Evolutionary conservation across 78 protist species (phyloP).

Genomic region (Cavenderia fasciculata): DNA sequence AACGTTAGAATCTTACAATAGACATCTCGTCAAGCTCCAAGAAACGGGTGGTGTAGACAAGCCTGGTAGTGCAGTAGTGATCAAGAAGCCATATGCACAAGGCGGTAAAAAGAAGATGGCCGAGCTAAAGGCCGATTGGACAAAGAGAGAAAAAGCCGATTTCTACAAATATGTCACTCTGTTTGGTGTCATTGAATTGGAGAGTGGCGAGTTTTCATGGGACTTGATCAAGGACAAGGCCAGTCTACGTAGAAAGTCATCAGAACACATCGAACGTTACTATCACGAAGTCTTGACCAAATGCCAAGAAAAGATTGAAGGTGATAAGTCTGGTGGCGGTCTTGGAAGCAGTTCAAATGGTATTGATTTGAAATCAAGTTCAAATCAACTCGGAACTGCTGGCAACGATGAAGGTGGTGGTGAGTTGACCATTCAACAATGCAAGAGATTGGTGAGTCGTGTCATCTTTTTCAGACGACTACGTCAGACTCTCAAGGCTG

Average conservation of each 20-base stretch:
- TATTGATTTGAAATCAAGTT: background rate
- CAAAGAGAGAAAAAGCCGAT: constrained; percentile 70
- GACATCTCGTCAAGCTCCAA: constrained; percentile 32
- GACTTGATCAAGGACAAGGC: constrained; percentile 73
- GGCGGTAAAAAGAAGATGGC: constrained; percentile 24
- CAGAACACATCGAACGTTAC: constrained; percentile 49
- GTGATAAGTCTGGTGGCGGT: background rate
- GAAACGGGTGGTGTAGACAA: constrained; percentile 35
- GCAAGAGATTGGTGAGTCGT: constrained; percentile 66
- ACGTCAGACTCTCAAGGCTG: background rate
- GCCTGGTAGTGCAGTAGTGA: too few relatives aligned
- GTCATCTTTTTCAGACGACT: constrained; percentile 52
- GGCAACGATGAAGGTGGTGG: constrained; percentile 8
- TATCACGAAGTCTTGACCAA: constrained; percentile 32
- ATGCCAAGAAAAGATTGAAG: constrained; percentile 24
- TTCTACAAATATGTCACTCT: constrained; percentile 44
- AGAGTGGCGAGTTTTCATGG: constrained; percentile 35
- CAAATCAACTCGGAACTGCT: background rate
- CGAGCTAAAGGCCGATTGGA: constrained; percentile 69
- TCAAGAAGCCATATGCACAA: too few relatives aligned
- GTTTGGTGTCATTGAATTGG: constrained; percentile 41
- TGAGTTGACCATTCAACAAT: constrained; percentile 59
- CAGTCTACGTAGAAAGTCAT: constrained; percentile 59
- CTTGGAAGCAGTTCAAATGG: background rate
- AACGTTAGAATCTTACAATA: constrained; percentile 28